Evolutionary conservation across 2,329 filamentous ascomycete genomes (phyloP).

Genomic region (Neopestalotiopsis sp.): DNA sequence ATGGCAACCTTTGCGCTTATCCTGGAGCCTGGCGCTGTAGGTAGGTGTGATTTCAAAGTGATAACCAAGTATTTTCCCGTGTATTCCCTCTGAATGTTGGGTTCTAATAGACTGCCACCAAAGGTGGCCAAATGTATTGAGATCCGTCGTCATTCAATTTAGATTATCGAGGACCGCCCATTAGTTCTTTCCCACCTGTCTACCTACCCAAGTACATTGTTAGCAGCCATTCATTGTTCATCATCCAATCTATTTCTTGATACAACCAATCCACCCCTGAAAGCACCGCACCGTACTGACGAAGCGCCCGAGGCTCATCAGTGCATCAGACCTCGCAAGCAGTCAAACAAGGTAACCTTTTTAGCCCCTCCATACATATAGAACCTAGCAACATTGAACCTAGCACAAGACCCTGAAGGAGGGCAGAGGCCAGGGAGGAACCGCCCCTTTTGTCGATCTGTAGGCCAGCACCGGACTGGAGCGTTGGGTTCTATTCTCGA

Average conservation of each 20-base stretch:
- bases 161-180: neutral
- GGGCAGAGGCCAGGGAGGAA: neutral
- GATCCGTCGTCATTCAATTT: too few relatives aligned
- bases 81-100: too few relatives aligned
- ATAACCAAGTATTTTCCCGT: too few relatives aligned
- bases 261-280: neutral
- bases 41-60: neutral
- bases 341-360: neutral
- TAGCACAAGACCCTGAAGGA: conserved; percentile 10
- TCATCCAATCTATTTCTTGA: neutral
- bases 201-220: neutral
- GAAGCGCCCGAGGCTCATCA: neutral
- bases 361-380: neutral
- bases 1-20: neutral
- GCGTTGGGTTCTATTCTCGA: conserved; percentile 15
- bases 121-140: too few relatives aligned
- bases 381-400: neutral
- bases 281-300: neutral
- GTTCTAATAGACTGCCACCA: too few relatives aligned
- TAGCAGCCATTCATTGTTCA: neutral
- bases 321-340: neutral
- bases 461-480: neutral
- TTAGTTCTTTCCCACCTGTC: neutral
- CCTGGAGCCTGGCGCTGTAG: neutral
- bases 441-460: conserved; percentile 11